Evolutionary conservation across 441 rosid species (phyloP).

Genomic region (Gossypium schwendimanii): DNA sequence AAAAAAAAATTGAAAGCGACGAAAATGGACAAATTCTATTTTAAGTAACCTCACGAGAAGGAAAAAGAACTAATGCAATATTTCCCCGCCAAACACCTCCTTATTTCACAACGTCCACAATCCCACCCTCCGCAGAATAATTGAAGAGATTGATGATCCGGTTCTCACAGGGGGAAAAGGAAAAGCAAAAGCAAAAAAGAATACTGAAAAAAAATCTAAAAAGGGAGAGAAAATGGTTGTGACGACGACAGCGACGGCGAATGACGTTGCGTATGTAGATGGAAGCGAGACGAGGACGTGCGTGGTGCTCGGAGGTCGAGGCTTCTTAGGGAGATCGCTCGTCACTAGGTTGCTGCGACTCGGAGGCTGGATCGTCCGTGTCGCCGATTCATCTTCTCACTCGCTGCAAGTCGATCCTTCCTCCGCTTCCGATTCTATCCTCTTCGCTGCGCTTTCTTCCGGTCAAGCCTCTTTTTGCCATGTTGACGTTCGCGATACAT

Average conservation of each 20-base stretch:
- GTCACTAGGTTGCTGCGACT: constrained; percentile 53
- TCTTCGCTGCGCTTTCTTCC: constrained; percentile 51
- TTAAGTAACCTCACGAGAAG: constrained; percentile 5
- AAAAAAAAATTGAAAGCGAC: no score
- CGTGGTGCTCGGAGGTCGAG: constrained; percentile 79
- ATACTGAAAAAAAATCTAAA: background rate
- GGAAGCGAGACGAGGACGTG: constrained; percentile 49
- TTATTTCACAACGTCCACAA: background rate
- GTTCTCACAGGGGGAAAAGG: background rate
- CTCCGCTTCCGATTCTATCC: constrained; percentile 44
- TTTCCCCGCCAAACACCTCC: constrained; percentile 19
- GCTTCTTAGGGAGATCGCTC: constrained; percentile 72
- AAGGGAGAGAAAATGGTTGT: constrained; percentile 3
- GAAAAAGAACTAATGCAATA: background rate
- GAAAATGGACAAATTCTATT: no score
- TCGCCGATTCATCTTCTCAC: constrained; percentile 52
- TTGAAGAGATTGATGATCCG: constrained; percentile 3
- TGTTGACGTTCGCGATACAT: constrained; percentile 54
- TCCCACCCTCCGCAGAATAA: background rate
- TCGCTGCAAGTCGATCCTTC: constrained; percentile 39
- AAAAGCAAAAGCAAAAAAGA: background rate
- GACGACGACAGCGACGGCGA: constrained; percentile 26
- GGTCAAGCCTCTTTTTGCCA: constrained; percentile 55
- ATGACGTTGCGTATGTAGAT: constrained; percentile 35
- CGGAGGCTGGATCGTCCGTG: constrained; percentile 68